Conservation (phyloP, 805 yeast genomes). For the Metschnikowia kunwiensis region DNA sequence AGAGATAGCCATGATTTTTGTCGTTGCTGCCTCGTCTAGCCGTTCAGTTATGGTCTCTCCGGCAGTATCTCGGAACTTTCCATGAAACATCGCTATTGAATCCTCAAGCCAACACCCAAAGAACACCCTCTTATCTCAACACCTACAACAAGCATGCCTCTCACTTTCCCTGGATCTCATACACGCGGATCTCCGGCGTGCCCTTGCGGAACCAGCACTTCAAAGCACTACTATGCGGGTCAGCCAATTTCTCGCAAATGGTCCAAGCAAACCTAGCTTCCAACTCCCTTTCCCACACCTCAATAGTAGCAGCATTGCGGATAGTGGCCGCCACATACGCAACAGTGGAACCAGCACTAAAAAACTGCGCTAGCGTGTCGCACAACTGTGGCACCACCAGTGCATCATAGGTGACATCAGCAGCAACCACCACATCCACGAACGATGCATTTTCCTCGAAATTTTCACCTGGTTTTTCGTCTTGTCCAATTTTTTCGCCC, state of each 20-base stretch:
- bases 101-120: too few relatives aligned
- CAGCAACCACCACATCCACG: constrained; percentile 62
- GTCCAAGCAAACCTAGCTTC: constrained; percentile 12
- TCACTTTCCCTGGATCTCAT: constrained; percentile 6
- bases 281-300: constrained; percentile 29
- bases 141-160: too few relatives aligned
- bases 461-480: constrained; percentile 6
- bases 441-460: background rate
- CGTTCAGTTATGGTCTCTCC: too few relatives aligned
- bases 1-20: too few relatives aligned
- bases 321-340: constrained; percentile 71
- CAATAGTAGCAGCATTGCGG: constrained; percentile 47
- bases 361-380: constrained; percentile 42
- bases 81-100: too few relatives aligned
- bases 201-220: constrained; percentile 16
- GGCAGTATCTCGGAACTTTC: too few relatives aligned
- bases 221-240: constrained; percentile 11
- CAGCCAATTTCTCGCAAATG: constrained; percentile 2
- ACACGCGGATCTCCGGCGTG: constrained; percentile 20
- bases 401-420: constrained; percentile 86
- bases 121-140: too few relatives aligned
- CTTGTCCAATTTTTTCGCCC: constrained; percentile 43
- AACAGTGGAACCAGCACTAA: constrained; percentile 24
- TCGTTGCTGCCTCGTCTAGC: too few relatives aligned
- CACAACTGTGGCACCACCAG: constrained; percentile 54